phyloP scores from a whole-genome alignment of 1,139 yeast genomes.

The Geotrichum histeridarum region DNA sequence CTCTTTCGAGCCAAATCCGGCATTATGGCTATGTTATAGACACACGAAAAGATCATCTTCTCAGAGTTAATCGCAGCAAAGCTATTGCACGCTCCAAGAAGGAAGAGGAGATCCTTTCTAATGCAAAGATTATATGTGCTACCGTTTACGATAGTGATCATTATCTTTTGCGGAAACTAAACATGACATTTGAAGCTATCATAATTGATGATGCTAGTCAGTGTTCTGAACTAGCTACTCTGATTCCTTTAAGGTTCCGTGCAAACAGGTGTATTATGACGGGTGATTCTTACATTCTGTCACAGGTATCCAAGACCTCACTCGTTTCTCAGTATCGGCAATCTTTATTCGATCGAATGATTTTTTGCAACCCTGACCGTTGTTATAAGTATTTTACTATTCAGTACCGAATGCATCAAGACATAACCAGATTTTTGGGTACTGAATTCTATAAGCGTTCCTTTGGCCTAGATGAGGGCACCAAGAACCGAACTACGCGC shows the following conservation, averaged over 20 bases:
- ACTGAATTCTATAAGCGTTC: conserved; percentile 68
- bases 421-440: conserved; percentile 80
- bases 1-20: not conserved
- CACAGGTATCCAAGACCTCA: conserved; percentile 87
- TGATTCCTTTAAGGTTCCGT: conserved; percentile 89
- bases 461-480: conserved; percentile 67
- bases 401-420: conserved; percentile 97
- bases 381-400: conserved; percentile 67
- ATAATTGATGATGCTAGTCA: conserved; percentile 97
- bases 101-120: conserved; percentile 58
- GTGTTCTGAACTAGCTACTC: conserved; percentile 85
- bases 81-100: not conserved
- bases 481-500: conserved; percentile 45
- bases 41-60: not conserved
- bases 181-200: conserved; percentile 83
- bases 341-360: conserved; percentile 91
- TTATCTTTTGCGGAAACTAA: conserved; percentile 67
- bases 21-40: not conserved
- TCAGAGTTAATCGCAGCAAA: not conserved
- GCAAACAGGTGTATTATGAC: conserved; percentile 90
- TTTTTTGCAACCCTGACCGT: conserved; percentile 53
- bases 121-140: conserved; percentile 85
- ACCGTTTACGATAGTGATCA: conserved; percentile 94
- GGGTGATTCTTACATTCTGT: conserved; percentile 98
- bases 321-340: conserved; percentile 79